phyloP scores from a whole-genome alignment of 176 grass and related monocot species.

The Oryza meridionalis region DNA sequence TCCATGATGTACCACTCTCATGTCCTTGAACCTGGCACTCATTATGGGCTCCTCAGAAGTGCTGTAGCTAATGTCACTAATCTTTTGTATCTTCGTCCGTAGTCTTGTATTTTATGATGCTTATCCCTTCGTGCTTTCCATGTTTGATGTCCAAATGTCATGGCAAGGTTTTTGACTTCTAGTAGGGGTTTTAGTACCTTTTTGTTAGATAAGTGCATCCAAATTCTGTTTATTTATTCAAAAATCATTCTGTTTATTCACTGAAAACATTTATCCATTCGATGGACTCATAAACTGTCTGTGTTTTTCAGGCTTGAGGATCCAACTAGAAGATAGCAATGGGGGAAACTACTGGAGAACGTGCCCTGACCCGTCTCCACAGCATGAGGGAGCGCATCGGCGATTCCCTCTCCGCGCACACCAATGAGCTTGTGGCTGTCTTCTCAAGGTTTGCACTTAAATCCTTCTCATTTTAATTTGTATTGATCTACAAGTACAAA shows the following conservation, averaged over 20 bases:
- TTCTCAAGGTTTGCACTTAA: slow-evolving; percentile 76
- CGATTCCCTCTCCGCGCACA: slow-evolving; percentile 86
- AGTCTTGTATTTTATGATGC: background rate
- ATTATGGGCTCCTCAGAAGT: background rate
- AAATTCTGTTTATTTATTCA: background rate
- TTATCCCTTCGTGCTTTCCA: background rate
- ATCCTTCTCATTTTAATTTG: background rate
- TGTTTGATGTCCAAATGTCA: background rate
- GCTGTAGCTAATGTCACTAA: background rate
- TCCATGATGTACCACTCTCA: background rate
- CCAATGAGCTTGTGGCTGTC: slow-evolving; percentile 91
- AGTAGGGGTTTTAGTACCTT: background rate
- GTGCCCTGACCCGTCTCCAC: slow-evolving; percentile 79
- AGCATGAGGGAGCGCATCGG: slow-evolving; percentile 85
- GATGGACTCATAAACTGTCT: background rate
- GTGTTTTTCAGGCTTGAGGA: background rate
- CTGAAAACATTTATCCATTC: background rate
- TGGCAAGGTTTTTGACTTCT: background rate
- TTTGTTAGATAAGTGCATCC: background rate
- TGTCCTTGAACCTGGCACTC: background rate
- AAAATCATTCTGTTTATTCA: background rate
- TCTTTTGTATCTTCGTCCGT: background rate
- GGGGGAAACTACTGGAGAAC: slow-evolving; percentile 69
- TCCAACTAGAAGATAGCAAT: slow-evolving; percentile 33
- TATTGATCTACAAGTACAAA: background rate